Evolutionary conservation across 2,329 filamentous ascomycete species (phyloP), one percentile per base, ranked within the genome.

Genomic region (Stenocarpella maydis): DNA sequence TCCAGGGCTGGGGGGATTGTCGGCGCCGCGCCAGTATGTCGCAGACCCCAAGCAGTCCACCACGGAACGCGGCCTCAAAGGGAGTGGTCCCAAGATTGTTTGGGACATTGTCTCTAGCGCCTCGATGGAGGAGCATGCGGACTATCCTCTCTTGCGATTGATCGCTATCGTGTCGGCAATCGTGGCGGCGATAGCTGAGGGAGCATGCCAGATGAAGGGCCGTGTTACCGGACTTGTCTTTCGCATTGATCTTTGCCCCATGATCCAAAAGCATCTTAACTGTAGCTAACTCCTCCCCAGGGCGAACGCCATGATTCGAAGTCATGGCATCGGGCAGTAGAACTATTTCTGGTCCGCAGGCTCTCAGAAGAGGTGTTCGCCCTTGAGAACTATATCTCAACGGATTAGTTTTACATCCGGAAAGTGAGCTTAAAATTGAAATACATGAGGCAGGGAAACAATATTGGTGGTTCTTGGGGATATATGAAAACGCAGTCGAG

Each of bases 41-140:
- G n/a, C 67, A 66, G 61, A 50, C n/a, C 19, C 19, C 34, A 4
- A 60, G n/a, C 19, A n/a, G 17, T 21, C 67, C 52, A 10, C 43
- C 24, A 6, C 24, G 12, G 9, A 66, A 66, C 2, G 67, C 67
- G 10, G 19, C 14, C 31, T 60, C 47, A 3, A 69, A 69, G 3
- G 67, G 60, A 17, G 61, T 52, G 9, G 26, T 17, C 31, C 67
- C 67, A 17, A 28, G 15, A 4, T 24, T 37, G 15, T 60, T 58
- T 10, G 31, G 12, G 39, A n/a, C 21, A n/a, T 10, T 12, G 3
- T 66, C 60, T 10, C 21, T 53, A 17, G 67, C 67, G 4, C 67
- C 67, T 31, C 52, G 52, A n/a, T 69, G 61, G 7, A 69, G 63
- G 1, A 69, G 67, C 31, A 52, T 6, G 17, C 67, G 67, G 10